phyloP scores from a whole-genome alignment of 2,329 filamentous ascomycete species.

The Diaporthe australafricana region DNA sequence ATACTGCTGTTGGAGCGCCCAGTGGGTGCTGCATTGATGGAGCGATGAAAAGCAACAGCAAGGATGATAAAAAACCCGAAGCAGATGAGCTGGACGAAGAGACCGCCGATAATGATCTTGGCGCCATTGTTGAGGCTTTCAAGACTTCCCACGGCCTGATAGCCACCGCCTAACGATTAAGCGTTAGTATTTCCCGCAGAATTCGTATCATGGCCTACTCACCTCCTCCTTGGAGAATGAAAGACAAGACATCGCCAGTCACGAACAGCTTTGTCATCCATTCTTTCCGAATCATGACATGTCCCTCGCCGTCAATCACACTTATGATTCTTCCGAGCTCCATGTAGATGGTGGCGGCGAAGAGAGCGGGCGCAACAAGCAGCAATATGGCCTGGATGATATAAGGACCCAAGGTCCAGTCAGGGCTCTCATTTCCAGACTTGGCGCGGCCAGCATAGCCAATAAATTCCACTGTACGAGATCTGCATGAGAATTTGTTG shows the following conservation, averaged over 20 bases:
- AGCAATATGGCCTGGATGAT: constrained; percentile 26
- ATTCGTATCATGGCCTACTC: background rate
- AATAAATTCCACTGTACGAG: constrained; percentile 11
- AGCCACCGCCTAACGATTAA: background rate
- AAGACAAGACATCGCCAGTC: constrained; percentile 23
- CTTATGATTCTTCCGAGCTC: constrained; percentile 26
- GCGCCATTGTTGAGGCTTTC: constrained; percentile 37
- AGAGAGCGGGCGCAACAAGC: constrained; percentile 29
- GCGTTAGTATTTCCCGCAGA: background rate
- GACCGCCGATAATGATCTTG: constrained; percentile 47
- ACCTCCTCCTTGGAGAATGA: constrained; percentile 23
- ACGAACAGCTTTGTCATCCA: constrained; percentile 32
- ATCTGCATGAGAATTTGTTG: background rate
- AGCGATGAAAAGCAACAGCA: constrained; percentile 54
- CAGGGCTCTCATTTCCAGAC: constrained; percentile 11
- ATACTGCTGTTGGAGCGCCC: constrained; percentile 35
- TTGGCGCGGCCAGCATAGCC: constrained; percentile 23
- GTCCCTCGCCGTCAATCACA: constrained; percentile 3
- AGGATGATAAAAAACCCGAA: constrained; percentile 61
- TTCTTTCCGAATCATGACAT: constrained; percentile 15
- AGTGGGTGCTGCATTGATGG: constrained; percentile 44
- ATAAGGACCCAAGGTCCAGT: constrained; percentile 23
- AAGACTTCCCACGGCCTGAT: background rate
- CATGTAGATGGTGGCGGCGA: constrained; percentile 33
- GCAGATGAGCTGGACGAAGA: constrained; percentile 61